Conservation (phyloP, 2,329 filamentous ascomycete genomes). For the Botryotinia calthae region DNA sequence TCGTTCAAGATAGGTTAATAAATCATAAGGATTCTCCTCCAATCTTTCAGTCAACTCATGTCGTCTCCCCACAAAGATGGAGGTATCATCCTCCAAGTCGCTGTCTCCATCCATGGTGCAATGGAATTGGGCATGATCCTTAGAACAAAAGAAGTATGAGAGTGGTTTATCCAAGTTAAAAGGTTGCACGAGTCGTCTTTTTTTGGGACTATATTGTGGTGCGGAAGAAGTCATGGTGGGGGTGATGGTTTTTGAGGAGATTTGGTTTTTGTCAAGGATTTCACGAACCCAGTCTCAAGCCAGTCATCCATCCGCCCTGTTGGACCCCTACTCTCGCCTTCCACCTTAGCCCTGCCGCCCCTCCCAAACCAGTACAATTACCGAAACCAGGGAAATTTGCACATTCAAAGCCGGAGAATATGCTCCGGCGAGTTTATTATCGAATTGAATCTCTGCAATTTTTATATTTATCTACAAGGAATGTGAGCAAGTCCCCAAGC, state of each 20-base stretch:
- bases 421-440: slow-evolving; percentile 2
- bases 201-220: neutral
- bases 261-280: slow-evolving; percentile 14
- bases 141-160: neutral
- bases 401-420: neutral
- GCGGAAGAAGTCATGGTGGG: slow-evolving; percentile 12
- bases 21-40: slow-evolving; percentile 54
- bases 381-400: neutral
- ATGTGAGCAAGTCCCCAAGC: neutral
- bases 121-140: slow-evolving; percentile 21
- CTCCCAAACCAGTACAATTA: neutral
- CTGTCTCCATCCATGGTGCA: slow-evolving; percentile 25
- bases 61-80: slow-evolving; percentile 51
- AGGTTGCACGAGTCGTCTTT: neutral
- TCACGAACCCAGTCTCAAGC: neutral
- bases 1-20: slow-evolving; percentile 65
- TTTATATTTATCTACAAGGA: neutral
- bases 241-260: neutral
- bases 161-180: slow-evolving; percentile 14
- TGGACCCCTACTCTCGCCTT: neutral
- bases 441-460: neutral
- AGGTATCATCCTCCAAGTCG: slow-evolving; percentile 31
- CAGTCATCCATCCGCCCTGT: neutral
- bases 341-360: neutral
- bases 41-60: slow-evolving; percentile 56